Evolutionary conservation across 129 eudicot genomes (phyloP).

Genomic region (Tanacetum coccineum): DNA sequence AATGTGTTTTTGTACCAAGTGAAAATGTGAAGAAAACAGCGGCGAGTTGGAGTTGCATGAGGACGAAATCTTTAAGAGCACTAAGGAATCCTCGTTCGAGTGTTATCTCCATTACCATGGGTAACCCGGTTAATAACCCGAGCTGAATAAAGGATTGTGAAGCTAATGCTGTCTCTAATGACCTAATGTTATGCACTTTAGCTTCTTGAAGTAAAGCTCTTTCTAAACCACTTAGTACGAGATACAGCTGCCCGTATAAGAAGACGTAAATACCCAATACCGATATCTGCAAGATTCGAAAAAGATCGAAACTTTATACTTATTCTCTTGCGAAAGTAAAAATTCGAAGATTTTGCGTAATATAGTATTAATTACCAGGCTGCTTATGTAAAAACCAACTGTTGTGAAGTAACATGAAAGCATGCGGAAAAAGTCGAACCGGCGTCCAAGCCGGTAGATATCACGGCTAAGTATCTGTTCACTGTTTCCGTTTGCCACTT

Average conservation of each 20-base stretch:
- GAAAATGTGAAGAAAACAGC: constrained; percentile 95
- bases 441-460: constrained; percentile 89
- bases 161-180: constrained; percentile 89
- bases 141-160: constrained; percentile 95
- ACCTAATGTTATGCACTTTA: constrained; percentile 61
- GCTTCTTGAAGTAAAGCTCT: constrained; percentile 64
- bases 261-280: constrained; percentile 80
- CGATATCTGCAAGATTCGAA: constrained; percentile 59
- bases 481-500: constrained; percentile 93
- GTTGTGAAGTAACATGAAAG: constrained; percentile 94
- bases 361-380: constrained; percentile 56
- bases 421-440: constrained; percentile 97
- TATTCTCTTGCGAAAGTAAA: not conserved
- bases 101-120: constrained; percentile 89
- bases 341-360: not conserved
- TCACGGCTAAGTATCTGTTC: constrained; percentile 95
- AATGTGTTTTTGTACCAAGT: constrained; percentile 84
- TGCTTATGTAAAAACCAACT: constrained; percentile 83
- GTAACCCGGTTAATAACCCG: constrained; percentile 86
- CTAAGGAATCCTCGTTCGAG: constrained; percentile 81
- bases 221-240: constrained; percentile 87
- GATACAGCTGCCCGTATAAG: constrained; percentile 89
- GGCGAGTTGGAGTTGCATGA: constrained; percentile 93
- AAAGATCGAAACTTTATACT: not conserved
- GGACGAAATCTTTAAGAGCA: constrained; percentile 88